These are phyloP conservation scores for Pseudogymnoascus pannorum DNA, from an alignment of 2,329 filamentous ascomycete species.

Conservation along the genomic window DNA sequence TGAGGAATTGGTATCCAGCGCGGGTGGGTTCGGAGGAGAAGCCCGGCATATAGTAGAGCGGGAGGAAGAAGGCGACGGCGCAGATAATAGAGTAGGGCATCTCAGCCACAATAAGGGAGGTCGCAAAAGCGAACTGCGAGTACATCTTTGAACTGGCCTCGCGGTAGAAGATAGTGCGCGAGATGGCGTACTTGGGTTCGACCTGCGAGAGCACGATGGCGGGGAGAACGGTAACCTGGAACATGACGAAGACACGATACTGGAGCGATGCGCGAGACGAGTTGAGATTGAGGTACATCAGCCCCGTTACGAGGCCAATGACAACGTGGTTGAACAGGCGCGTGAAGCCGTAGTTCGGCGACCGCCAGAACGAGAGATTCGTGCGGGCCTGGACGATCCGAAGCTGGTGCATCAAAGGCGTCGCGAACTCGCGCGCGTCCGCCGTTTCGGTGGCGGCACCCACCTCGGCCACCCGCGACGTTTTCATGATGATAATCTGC, in stretches of 20 bases:
- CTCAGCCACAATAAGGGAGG: constrained; percentile 42
- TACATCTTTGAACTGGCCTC: constrained; percentile 58
- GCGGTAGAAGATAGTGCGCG: constrained; percentile 48
- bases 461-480: constrained; percentile 44
- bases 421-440: constrained; percentile 64
- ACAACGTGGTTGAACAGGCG: constrained; percentile 45
- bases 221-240: constrained; percentile 57
- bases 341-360: constrained; percentile 45
- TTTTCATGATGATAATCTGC: constrained; percentile 48
- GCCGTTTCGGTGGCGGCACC: constrained; percentile 40
- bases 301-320: constrained; percentile 52
- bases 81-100: constrained; percentile 39
- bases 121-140: constrained; percentile 52
- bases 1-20: constrained; percentile 54
- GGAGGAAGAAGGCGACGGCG: constrained; percentile 39
- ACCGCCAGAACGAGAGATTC: constrained; percentile 55
- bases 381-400: constrained; percentile 57
- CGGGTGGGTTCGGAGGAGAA: constrained; percentile 17
- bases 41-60: constrained; percentile 54
- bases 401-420: constrained; percentile 55
- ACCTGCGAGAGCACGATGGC: constrained; percentile 51
- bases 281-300: constrained; percentile 54
- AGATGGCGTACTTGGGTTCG: constrained; percentile 50
- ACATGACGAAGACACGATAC: constrained; percentile 50
- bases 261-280: constrained; percentile 45